Conservation (phyloP, 1,284 basidiomycete species). For the Rhizoctonia solani region DNA sequence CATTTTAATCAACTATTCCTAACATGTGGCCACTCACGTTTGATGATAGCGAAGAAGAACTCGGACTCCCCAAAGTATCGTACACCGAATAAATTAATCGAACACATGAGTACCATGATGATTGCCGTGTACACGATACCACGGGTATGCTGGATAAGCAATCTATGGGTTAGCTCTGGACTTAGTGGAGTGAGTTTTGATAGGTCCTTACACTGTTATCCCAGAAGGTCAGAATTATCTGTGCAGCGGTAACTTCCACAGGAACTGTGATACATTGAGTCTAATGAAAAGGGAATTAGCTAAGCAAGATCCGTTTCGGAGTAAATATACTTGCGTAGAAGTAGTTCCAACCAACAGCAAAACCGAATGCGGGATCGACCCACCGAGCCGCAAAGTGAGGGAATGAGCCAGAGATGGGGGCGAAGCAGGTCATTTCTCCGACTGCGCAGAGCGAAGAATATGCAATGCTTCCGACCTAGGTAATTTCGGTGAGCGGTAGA, state of each 20-base stretch:
- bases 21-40: conserved; percentile 49
- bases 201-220: conserved; percentile 56
- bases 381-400: conserved; percentile 69
- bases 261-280: conserved; percentile 64
- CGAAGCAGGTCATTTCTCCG: conserved; percentile 72
- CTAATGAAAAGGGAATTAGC: conserved; percentile 50
- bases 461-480: conserved; percentile 35
- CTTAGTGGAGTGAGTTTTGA: neutral
- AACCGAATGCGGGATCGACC: conserved; percentile 77
- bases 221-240: conserved; percentile 79
- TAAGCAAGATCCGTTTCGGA: neutral
- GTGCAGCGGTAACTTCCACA: conserved; percentile 76
- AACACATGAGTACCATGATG: conserved; percentile 60
- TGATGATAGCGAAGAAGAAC: conserved; percentile 66
- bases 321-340: conserved; percentile 45
- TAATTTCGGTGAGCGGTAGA: neutral
- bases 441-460: conserved; percentile 55
- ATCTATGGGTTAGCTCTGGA: neutral
- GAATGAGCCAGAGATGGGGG: conserved; percentile 74
- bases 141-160: conserved; percentile 50
- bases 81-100: conserved; percentile 79
- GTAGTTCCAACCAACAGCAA: conserved; percentile 57
- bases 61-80: conserved; percentile 68
- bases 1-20: conserved; percentile 15
- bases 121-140: conserved; percentile 66